Evolutionary conservation across 2,329 filamentous ascomycete genomes (phyloP).

Genomic region (Stagonosporopsis vannaccii): DNA sequence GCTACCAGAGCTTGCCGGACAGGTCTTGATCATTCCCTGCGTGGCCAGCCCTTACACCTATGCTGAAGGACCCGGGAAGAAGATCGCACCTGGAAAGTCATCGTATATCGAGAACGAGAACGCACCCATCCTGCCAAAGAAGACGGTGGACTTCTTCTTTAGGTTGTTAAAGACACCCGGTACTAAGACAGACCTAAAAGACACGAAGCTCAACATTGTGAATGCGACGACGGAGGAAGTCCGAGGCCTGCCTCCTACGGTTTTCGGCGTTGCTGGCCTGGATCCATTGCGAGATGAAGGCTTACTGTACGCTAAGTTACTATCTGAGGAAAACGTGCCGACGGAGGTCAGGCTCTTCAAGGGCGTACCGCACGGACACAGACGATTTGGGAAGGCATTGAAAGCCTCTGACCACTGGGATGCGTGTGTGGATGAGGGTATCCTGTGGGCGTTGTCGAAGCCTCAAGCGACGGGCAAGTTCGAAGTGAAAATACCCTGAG

Average conservation of each 20-base stretch:
- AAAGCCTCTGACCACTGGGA: constrained; percentile 54
- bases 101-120: constrained; percentile 52
- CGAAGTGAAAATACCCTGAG: constrained; percentile 40
- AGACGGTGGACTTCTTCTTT: constrained; percentile 45
- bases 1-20: constrained; percentile 54
- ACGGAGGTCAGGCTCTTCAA: constrained; percentile 59
- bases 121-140: constrained; percentile 58
- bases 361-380: constrained; percentile 63
- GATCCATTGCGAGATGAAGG: constrained; percentile 61
- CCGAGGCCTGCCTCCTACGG: constrained; percentile 54
- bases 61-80: constrained; percentile 46
- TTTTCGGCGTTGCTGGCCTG: constrained; percentile 59
- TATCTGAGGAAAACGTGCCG: constrained; percentile 57
- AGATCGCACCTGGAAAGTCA: constrained; percentile 50
- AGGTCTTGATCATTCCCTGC: constrained; percentile 51
- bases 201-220: constrained; percentile 43
- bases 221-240: constrained; percentile 49
- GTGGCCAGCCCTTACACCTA: constrained; percentile 51
- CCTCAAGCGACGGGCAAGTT: constrained; percentile 45
- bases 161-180: constrained; percentile 26
- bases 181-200: constrained; percentile 31
- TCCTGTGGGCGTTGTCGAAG: constrained; percentile 52
- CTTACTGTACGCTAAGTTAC: constrained; percentile 55
- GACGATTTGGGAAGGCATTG: constrained; percentile 55
- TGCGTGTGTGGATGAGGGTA: constrained; percentile 53